Percentiles rank a stretch among this genome's conserved stretches.
phyloP scores from a whole-genome alignment of 441 rosid genomes.

The Gossypium schwendimanii region DNA sequence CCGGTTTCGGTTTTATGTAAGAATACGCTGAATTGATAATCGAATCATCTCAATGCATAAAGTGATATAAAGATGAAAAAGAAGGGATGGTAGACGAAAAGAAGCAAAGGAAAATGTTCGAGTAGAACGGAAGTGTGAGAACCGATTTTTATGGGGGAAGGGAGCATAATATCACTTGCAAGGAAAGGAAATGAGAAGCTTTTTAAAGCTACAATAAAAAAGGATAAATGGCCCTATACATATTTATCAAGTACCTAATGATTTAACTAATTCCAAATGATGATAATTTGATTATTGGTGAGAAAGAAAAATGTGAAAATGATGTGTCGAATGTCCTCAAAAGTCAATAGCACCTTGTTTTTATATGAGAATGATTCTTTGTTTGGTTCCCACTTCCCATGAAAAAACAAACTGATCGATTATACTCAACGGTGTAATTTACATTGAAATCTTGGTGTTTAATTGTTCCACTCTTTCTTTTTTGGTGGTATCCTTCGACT shows the following conservation, averaged over 20 bases:
- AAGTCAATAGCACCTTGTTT: neutral
- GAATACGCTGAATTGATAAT: too few species aligned
- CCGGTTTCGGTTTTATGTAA: too few species aligned
- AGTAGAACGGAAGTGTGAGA: conserved; percentile 23
- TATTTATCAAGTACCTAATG: neutral
- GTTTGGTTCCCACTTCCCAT: too few species aligned
- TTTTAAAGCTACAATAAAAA: neutral
- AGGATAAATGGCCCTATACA: neutral
- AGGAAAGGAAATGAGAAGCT: conserved; percentile 25
- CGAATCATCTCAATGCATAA: neutral
- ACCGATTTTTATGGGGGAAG: conserved; percentile 8
- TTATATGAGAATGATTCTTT: too few species aligned
- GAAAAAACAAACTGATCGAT: too few species aligned
- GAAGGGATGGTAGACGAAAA: conserved; percentile 16
- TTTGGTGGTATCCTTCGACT: too few species aligned
- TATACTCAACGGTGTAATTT: too few species aligned
- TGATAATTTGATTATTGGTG: neutral
- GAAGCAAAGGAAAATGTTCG: conserved; percentile 8
- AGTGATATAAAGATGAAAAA: neutral
- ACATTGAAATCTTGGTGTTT: too few species aligned
- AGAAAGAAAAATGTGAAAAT: neutral
- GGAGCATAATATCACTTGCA: conserved; percentile 30
- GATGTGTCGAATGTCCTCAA: neutral
- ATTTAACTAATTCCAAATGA: neutral
- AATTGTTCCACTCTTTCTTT: too few species aligned